Base-by-base conservation (phyloP, 345 rosid species). In the Fremontodendron californicum region DNA sequence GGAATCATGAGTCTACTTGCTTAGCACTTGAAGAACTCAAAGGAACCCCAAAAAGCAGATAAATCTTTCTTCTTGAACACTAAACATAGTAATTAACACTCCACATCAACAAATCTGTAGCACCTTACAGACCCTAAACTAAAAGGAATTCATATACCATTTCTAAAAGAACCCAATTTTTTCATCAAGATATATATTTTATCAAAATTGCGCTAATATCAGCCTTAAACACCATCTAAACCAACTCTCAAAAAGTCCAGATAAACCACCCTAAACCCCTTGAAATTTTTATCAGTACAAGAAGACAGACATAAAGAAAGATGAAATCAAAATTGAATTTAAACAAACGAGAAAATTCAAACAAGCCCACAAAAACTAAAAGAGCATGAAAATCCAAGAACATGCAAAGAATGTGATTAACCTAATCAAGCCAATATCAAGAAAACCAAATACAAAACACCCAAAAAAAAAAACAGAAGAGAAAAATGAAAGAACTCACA, bases 401-500 rank as follows among this genome's bases (percentile, higher is more conserved):
- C 69, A 71, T 51, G 65, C 81, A 78, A n/a, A 46, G 69, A 80
- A 61, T 62, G 55, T 67, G 80, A 71, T 69, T 40, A 45, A 78
- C 58, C 69, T 52, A 62, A 64, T 63, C 13, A 57, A 71, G 49
- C 52, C 58, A 63, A 54, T 13, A 71, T 40, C 27, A 75, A 74
- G 23, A 33, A 40, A 27, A n/a, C n/a, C 49, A 39, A 15, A 52
- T 27, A 73, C 13, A 78, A 39, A 37, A n/a, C 35, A 60, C 7
- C 54, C 21, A 1, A 18, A 11, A 35, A 23, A 27, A 5, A 42
- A 13, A 61, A 0, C 43, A 18, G 18, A 31, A 35, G 25, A 64
- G 2, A 43, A 6, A 9, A 31, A 35, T 27, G 45, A 71, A 18
- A 33, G 77, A 19, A 86, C 88, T 55, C 72, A 90, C 96, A 79